A percentile compares a stretch with the other conserved stretches of the same genome.
phyloP scores from a whole-genome alignment of 257 asterid genomes.

The Rehmannia glutinosa region DNA sequence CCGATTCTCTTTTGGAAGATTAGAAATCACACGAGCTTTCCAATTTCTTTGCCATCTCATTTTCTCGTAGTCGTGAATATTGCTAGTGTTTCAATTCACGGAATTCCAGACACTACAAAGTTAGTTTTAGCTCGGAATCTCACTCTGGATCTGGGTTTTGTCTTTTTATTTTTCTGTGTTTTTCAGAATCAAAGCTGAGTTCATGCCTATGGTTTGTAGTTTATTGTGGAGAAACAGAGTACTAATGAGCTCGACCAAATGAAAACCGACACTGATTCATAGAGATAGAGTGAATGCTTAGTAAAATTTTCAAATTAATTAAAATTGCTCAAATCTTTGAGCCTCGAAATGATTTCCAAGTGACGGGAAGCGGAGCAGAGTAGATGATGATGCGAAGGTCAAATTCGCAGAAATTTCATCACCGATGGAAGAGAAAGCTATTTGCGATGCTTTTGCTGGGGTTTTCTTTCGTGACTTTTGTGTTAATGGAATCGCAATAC shows the following conservation, averaged over 20 bases:
- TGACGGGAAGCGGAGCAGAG: background rate
- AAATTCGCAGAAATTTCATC: slow-evolving; percentile 45
- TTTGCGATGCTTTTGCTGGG: slow-evolving; percentile 40
- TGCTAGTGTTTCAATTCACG: background rate
- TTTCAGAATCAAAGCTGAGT: background rate
- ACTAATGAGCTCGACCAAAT: background rate
- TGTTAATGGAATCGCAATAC: slow-evolving; percentile 49
- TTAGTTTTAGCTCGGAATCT: background rate
- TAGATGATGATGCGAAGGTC: slow-evolving; percentile 33
- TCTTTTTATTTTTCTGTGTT: background rate
- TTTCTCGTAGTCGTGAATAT: background rate
- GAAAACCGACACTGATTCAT: background rate
- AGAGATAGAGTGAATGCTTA: background rate
- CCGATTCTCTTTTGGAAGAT: background rate
- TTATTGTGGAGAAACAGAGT: background rate
- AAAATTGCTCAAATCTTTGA: background rate
- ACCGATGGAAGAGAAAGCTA: slow-evolving; percentile 66
- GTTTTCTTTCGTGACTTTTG: slow-evolving; percentile 41
- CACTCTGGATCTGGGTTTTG: background rate
- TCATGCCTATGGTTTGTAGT: background rate
- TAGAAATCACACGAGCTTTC: background rate
- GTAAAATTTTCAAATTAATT: background rate
- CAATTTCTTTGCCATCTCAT: background rate
- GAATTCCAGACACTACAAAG: background rate
- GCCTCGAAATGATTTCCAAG: background rate